Evolutionary conservation across 1,284 basidiomycete species (phyloP), one percentile per base, ranked within the genome.

Genomic region (Puccinia coronata): DNA sequence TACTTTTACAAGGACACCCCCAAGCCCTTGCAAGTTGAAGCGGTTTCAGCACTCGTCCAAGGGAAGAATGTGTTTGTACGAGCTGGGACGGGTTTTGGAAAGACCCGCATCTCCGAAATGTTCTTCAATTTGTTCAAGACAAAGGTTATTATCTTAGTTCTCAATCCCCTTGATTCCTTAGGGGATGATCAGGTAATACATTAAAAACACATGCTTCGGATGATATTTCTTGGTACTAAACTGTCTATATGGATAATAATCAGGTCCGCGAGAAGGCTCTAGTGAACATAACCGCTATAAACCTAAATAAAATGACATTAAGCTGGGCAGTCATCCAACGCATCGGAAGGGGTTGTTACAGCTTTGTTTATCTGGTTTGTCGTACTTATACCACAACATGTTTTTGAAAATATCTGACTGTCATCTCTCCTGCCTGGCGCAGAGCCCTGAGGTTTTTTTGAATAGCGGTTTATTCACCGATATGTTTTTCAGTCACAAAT

Each of bases 371-470:
- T 25, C 25, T 73, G 49, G 71, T 73, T 3, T 39, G 61, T 61
- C n/a, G n/a, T n/a, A 20, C 39, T 23, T 23, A n/a, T n/a, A n/a
- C 61, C 61, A 65, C 16, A 34, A 20, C 11, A 6, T 39, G 11
- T 20, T 25, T 23, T 6, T 39, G 11, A 39, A n/a, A 23, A n/a
- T 14, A 65, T 5, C 34, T 65, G 61, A 65, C 31, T 39, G 61
- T n/a, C 2, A 20, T n/a, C 16, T 9, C 5, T 36, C 16, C n/a
- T n/a, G n/a, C n/a, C n/a, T n/a, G 49, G 18, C 25, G 34, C 25
- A 65, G 61, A 65, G 61, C 49, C 71, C 71, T 31, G 71, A 73
- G 47, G 71, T 73, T 12, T 73, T 53, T n/a, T 25, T 73, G n/a
- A 73, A 73, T 39, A 55, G 36, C 51, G 14, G 28, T 5, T 25